These are phyloP conservation scores for Tylopilus sp. DNA, from an alignment of 768 basidiomycete genomes.

Conservation along the genomic window DNA sequence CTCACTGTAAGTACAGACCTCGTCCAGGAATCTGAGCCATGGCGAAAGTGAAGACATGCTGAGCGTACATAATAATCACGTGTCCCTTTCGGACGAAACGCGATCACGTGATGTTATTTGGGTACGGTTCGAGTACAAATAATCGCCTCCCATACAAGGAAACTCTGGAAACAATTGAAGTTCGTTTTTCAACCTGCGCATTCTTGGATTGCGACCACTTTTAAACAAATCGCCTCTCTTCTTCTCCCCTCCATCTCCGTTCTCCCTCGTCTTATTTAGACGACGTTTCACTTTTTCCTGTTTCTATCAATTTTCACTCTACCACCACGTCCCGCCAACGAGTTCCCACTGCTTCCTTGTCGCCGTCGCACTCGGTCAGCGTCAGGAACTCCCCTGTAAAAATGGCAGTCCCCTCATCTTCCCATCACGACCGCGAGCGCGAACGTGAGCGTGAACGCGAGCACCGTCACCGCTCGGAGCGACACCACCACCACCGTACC, in stretches of 20 bases:
- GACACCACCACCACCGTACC: conserved; percentile 77
- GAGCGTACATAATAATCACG: neutral
- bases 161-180: conserved; percentile 24
- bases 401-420: conserved; percentile 87
- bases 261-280: conserved; percentile 15
- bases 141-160: conserved; percentile 20
- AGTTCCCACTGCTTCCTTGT: conserved; percentile 66
- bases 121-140: conserved; percentile 27
- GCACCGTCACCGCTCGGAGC: conserved; percentile 56
- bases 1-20: conserved; percentile 23
- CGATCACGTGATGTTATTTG: conserved; percentile 35
- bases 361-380: conserved; percentile 62
- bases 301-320: conserved; percentile 17
- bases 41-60: conserved; percentile 10
- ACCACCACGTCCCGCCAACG: conserved; percentile 67
- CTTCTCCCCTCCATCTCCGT: conserved; percentile 11
- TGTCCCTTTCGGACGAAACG: conserved; percentile 20
- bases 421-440: conserved; percentile 62
- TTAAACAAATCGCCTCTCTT: conserved; percentile 15
- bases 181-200: conserved; percentile 29
- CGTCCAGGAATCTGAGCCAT: conserved; percentile 32
- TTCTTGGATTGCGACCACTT: conserved; percentile 8
- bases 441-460: conserved; percentile 50
- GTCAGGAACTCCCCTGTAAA: conserved; percentile 45
- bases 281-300: conserved; percentile 4